Base-by-base conservation (phyloP, 495 filamentous ascomycete genomes). In the Recurvomyces mirabilis region DNA sequence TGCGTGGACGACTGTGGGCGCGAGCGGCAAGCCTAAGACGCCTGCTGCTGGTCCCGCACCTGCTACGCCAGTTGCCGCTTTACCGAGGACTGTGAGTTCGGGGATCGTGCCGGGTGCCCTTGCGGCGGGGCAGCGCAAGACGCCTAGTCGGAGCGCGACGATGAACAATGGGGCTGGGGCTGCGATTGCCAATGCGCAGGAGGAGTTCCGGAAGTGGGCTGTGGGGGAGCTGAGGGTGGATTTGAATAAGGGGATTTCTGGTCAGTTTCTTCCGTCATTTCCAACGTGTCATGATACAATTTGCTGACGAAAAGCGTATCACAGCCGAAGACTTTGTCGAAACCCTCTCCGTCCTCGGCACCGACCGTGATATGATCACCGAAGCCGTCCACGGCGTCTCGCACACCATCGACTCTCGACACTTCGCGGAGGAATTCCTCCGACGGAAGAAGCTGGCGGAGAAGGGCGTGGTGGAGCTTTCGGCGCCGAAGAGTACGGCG, bases 1-100 rank as follows among this genome's bases (percentile, higher is more conserved):
- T 29, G 87, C 86, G 15, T 96, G 93, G 93, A 89, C 87, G 24
- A 96, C 88, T 0, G 91, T 96, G 32, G 93, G 93, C n/a, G 85
- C 88, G 12, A 76, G 86, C 45, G 91, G 91, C 4, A 96, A 94
- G 65, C 72, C 81, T 24, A 96, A 93, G 69, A 67, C 76, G 13
- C 71, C 76, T 12, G 69, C 70, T n/a, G 30, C 45, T 20, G 38
- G 38, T 13, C 46, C 51, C 6, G 66, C 69, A 6, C 71, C 77
- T 37, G 56, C 69, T 15, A 49, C 57, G 21, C 52, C 60, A 15
- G 60, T 62, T 4, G 63, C 68, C 7, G 71, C 77, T 14, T 14
- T 26, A 23, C 3, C 21, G 23, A 75, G 81, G 11, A 67, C 79
- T 2, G 64, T 70, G 12, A 62, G 52, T 47, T 59, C 57, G 25